phyloP scores from a whole-genome alignment of 495 filamentous ascomycete genomes.

The Annulohypoxylon nitens region DNA sequence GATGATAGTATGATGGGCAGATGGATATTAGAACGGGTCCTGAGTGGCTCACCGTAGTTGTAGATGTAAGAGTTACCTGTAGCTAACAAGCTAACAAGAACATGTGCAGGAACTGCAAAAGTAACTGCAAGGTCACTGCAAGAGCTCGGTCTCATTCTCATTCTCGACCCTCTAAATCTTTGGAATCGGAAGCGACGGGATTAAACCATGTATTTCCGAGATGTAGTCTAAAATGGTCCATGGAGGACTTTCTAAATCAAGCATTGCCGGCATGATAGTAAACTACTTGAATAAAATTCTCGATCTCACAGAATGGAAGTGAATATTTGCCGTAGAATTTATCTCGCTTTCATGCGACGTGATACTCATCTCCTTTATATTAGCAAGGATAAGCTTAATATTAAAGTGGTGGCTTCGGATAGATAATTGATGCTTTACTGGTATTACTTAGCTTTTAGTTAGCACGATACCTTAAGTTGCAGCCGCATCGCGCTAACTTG shows the following conservation, averaged over 20 bases:
- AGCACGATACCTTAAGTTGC: neutral
- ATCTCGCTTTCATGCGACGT: slow-evolving; percentile 23
- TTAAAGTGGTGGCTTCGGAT: slow-evolving; percentile 28
- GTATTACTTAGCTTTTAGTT: slow-evolving; percentile 5
- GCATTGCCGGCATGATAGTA: neutral
- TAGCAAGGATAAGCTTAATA: slow-evolving; percentile 41
- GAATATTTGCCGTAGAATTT: slow-evolving; percentile 21
- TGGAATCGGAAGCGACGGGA: slow-evolving; percentile 24
- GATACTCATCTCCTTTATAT: slow-evolving; percentile 22
- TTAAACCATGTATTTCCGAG: neutral
- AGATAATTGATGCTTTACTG: slow-evolving; percentile 17
- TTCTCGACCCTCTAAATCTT: slow-evolving; percentile 3
- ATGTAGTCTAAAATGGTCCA: neutral
- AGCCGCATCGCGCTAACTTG: slow-evolving; percentile 22
- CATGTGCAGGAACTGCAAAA: neutral
- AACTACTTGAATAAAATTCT: too few species aligned
- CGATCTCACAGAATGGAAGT: neutral
- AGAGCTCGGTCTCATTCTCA: slow-evolving; percentile 2
- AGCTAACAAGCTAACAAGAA: too few species aligned
- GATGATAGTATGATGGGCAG: slow-evolving; percentile 12
- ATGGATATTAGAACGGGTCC: neutral
- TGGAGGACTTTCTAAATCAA: slow-evolving; percentile 21
- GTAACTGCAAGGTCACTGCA: neutral
- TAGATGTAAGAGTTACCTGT: slow-evolving; percentile 8
- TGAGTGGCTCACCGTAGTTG: slow-evolving; percentile 1